Conservation (phyloP, 2,329 filamentous ascomycete species). For the Aspergillus novofumigatus region DNA sequence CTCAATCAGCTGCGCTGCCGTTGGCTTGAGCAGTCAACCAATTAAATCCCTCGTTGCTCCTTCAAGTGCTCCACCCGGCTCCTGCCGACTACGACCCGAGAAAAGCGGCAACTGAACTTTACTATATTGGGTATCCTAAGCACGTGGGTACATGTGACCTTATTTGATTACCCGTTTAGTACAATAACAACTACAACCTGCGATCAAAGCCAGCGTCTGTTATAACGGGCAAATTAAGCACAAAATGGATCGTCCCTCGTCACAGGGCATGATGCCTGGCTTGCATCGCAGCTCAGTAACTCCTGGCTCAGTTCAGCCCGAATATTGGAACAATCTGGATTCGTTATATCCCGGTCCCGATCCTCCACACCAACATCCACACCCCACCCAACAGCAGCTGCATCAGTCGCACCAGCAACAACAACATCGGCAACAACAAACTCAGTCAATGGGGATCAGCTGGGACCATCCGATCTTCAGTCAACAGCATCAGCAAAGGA, state of each 20-base stretch:
- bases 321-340: conserved; percentile 38
- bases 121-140: conserved; percentile 6
- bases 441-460: conserved; percentile 28
- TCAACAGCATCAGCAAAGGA: conserved; percentile 24
- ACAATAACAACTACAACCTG: conserved; percentile 1
- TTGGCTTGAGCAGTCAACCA: conserved; percentile 10
- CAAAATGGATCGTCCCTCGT: conserved; percentile 35
- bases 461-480: conserved; percentile 37
- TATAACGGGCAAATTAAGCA: conserved; percentile 7
- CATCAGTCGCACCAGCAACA: conserved; percentile 24
- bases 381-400: conserved; percentile 21
- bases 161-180: conserved; percentile 4
- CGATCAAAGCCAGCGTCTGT: conserved; percentile 1
- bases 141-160: conserved; percentile 21
- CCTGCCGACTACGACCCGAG: conserved; percentile 1
- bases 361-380: conserved; percentile 24
- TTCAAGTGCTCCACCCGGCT: conserved; percentile 1
- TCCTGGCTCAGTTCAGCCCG: conserved; percentile 24
- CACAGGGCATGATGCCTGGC: conserved; percentile 27
- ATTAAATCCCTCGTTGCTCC: conserved; percentile 2
- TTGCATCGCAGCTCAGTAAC: conserved; percentile 25
- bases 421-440: conserved; percentile 17
- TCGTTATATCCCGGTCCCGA: conserved; percentile 25
- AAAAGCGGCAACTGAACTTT: conserved; percentile 5
- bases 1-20: conserved; percentile 7